A percentile compares a stretch with the other conserved stretches of the same genome.
These are phyloP conservation scores for Tetrapyrgos nigripes DNA, from an alignment of 1,284 basidiomycete genomes.

Conservation along the genomic window DNA sequence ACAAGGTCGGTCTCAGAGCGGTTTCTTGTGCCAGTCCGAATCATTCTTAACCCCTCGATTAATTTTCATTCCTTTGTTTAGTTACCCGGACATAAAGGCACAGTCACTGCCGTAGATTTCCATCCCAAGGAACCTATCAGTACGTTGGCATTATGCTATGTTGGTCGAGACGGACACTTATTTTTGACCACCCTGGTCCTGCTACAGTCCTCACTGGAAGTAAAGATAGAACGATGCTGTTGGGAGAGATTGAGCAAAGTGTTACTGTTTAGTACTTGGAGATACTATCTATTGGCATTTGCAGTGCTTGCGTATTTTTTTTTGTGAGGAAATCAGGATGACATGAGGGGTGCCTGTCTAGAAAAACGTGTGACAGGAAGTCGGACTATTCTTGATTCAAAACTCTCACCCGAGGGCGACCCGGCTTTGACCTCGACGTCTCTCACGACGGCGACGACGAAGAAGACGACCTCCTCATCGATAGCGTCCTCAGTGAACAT, in stretches of 20 bases:
- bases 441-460: too few relatives aligned
- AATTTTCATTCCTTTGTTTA: too few relatives aligned
- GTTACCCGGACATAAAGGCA: slow-evolving; percentile 94
- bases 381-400: too few relatives aligned
- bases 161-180: neutral
- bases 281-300: too few relatives aligned
- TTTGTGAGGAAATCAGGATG: neutral
- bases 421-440: too few relatives aligned
- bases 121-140: slow-evolving; percentile 93
- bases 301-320: neutral
- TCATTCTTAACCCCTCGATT: too few relatives aligned
- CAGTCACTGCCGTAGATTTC: slow-evolving; percentile 90
- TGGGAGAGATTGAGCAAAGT: slow-evolving; percentile 84
- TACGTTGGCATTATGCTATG: slow-evolving; percentile 42
- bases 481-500: neutral
- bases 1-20: slow-evolving; percentile 64
- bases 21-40: neutral
- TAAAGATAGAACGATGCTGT: slow-evolving; percentile 88
- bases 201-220: slow-evolving; percentile 79
- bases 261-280: slow-evolving; percentile 30
- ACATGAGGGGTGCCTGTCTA: neutral
- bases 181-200: neutral
- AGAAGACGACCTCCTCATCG: too few relatives aligned
- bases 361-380: neutral
- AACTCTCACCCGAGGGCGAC: too few relatives aligned